Evolutionary conservation across 352 stramenopile species (phyloP), one percentile per base, ranked within the genome.

Genomic region (Phytophthora pini): DNA sequence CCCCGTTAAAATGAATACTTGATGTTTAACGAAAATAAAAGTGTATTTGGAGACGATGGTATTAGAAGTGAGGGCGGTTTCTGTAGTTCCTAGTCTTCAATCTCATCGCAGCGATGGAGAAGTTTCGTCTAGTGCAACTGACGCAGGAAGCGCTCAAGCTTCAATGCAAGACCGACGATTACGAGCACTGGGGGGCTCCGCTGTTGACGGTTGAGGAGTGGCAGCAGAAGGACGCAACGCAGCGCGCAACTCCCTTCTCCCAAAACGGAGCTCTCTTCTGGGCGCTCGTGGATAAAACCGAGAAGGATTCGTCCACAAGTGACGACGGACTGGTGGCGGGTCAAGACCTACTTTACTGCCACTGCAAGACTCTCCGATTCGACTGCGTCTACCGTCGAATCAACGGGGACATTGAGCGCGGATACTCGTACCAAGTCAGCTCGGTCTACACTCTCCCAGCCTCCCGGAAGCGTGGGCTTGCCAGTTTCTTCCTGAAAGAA

Each of bases 101-200:
- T 39, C 24, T 26, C 38, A 10, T 6, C 4, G 13, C 15, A 29
- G 20, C 29, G 46, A 65, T 61, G 58, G 34, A 55, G 17, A 65
- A 66, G 57, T 84, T 76, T 62, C 82, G 79, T 47, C 39, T 91
- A 26, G 80, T 91, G 61, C 65, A 68, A 36, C 67, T 91, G 39
- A 70, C 62, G 20, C 57, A 73, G 24, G 82, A 91, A 58, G 69
- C 74, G 64, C 77, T 89, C 38, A 78, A 79, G 49, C 36, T 76
- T 55, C 80, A 88, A 61, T 85, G 78, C 65, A 89, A 89, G 34
- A 44, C 38, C 15, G 76, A 88, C 51, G 81, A 90, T 56, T 79
- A 74, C 46, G 77, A 77, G 29, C 45, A 74, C 45, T 90, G 79
- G 79, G 77, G 75, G 1, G 62, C 69, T 26, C 74, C 77, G 13